phyloP scores from a whole-genome alignment of 1,284 basidiomycete species.

The Mrakiaceae sp. region DNA sequence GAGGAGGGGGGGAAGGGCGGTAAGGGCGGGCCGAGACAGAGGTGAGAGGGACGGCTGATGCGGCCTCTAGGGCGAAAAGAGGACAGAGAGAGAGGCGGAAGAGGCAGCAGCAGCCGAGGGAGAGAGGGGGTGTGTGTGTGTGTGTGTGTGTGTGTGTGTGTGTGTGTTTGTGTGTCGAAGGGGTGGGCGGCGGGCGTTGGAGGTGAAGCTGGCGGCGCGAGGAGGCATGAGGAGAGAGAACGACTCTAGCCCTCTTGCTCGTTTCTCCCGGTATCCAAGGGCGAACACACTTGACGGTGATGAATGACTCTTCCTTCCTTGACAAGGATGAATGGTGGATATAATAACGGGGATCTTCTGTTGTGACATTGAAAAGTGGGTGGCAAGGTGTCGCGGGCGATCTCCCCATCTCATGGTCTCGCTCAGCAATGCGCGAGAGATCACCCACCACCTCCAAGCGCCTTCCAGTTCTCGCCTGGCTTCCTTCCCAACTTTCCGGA shows the following conservation, averaged over 20 bases:
- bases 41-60: neutral
- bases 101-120: neutral
- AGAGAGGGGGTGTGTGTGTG: neutral
- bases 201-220: neutral
- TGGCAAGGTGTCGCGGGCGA: too few species aligned
- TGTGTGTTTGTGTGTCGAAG: neutral
- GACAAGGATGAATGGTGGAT: too few species aligned
- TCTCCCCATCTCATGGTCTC: too few species aligned
- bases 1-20: neutral
- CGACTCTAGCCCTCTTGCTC: neutral
- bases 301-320: too few species aligned
- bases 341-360: too few species aligned
- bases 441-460: neutral
- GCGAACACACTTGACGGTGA: too few species aligned
- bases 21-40: neutral
- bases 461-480: neutral
- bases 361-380: too few species aligned
- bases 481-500: neutral
- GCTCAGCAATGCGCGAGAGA: neutral
- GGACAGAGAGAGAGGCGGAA: neutral
- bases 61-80: neutral
- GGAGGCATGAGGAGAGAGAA: constrained; percentile 1
- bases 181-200: neutral
- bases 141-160: neutral
- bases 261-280: too few species aligned